Evolutionary conservation across 2,329 filamentous ascomycete genomes (phyloP), one percentile per base, ranked within the genome.

Genomic region (Aspergillus ochraceus): DNA sequence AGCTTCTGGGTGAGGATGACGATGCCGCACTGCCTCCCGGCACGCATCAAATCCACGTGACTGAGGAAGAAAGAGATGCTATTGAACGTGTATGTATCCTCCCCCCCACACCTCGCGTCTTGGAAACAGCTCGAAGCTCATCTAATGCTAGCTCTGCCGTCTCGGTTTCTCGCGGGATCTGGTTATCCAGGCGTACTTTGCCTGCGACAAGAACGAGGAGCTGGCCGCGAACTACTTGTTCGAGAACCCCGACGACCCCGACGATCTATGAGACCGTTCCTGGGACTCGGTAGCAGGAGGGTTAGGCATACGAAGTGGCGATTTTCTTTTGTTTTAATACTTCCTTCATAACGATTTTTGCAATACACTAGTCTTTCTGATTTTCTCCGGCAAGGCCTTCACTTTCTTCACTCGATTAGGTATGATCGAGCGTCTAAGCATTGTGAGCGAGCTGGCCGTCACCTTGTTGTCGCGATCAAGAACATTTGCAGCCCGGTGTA

Each of bases 181-280:
- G 69, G 95, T 95, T 54, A 97, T 98, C 67, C 94, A 99, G 80
- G 95, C 95, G 26, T 99, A 98, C 80, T 99, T 99, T 75, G 95
- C 95, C 36, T 99, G 95, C 77, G 95, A 99, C 79, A 99, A 98
- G 86, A 98, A 99, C 77, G 95, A 99, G 80, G 95, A 99, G 79
- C 84, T 99, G 54, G 95, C 95, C 0, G 95, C 95, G 65, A 99
- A 99, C 80, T 98, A 97, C 78, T 83, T 99, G 61, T 99, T 99
- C 74, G 95, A 99, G 70, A 92, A 98, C 79, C 93, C 93, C 10
- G 92, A 96, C 62, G 93, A 97, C 52, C 89, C 91, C 39, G 75
- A 79, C 53, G 74, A 79, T 30, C 64, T 67, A 63, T 74, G 65
- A 64, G 52, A 50, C 51, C 36, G 36, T n/a, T 42, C 26, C 53